Percentiles rank a stretch among this genome's conserved stretches.
These are phyloP conservation scores for Naganishia onofrii DNA, from an alignment of 768 basidiomycete genomes.

Conservation along the genomic window DNA sequence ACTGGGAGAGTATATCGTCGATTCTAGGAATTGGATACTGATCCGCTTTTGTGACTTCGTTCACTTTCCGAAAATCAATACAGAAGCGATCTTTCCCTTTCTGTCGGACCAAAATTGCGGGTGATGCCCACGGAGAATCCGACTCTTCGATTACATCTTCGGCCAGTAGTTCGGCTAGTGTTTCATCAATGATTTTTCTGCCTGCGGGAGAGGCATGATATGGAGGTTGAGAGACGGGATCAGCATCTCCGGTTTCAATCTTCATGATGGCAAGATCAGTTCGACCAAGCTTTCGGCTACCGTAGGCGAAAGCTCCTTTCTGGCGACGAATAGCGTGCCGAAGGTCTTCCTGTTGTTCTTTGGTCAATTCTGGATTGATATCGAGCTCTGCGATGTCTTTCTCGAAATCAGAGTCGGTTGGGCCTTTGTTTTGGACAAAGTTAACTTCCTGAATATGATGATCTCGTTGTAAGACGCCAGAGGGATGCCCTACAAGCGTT, in stretches of 20 bases:
- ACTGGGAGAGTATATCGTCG: conserved; percentile 23
- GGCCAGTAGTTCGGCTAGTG: conserved; percentile 18
- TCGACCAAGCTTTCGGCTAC: neutral
- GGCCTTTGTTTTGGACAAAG: no score
- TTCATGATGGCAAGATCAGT: neutral
- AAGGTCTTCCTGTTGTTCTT: neutral
- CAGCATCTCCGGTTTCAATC: no score
- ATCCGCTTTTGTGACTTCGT: conserved; percentile 28
- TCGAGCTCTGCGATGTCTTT: no score
- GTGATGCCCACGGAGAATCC: conserved; percentile 31
- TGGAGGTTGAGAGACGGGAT: no score
- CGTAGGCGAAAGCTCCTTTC: neutral
- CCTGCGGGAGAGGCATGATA: conserved; percentile 24
- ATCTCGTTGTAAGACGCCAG: neutral
- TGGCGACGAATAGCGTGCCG: neutral
- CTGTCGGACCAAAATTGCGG: conserved; percentile 27
- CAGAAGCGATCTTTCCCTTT: conserved; percentile 31
- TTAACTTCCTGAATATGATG: no score
- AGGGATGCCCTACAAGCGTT: neutral
- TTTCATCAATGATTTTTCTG: conserved; percentile 17
- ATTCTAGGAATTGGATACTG: conserved; percentile 30
- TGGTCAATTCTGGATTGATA: neutral
- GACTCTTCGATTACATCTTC: conserved; percentile 32
- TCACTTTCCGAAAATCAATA: conserved; percentile 30
- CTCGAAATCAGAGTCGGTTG: no score